These are phyloP conservation scores for Fusarium bactridioides DNA, from an alignment of 2,329 filamentous ascomycete species.

Conservation along the genomic window DNA sequence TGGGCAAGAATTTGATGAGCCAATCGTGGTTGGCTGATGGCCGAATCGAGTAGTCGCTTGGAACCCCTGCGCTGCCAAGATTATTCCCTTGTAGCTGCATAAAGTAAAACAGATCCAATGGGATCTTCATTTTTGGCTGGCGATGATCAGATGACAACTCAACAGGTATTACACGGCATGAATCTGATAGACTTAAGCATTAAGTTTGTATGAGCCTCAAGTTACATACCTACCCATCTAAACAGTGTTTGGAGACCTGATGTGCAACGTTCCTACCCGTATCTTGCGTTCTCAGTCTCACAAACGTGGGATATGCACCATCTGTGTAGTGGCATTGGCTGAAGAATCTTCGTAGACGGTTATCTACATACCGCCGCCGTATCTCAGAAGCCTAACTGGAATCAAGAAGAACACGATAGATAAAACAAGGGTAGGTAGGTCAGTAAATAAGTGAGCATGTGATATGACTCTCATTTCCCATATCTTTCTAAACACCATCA, in stretches of 20 bases:
- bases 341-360: conserved; percentile 12
- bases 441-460: conserved; percentile 18
- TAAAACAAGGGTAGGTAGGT: neutral
- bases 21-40: conserved; percentile 36
- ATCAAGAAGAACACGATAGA: conserved; percentile 2
- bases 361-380: conserved; percentile 37
- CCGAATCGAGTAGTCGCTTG: conserved; percentile 43
- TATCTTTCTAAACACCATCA: neutral
- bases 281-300: neutral
- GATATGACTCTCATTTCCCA: conserved; percentile 11
- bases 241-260: neutral
- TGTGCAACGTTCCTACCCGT: neutral
- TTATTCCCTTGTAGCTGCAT: conserved; percentile 20
- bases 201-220: neutral
- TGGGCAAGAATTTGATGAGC: conserved; percentile 21
- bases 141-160: neutral
- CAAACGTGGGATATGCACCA: conserved; percentile 7
- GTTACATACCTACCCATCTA: neutral
- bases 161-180: neutral
- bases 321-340: conserved; percentile 14
- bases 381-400: conserved; percentile 4
- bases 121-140: neutral
- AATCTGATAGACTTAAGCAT: neutral
- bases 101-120: conserved; percentile 4
- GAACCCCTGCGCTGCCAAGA: conserved; percentile 29